phyloP scores from a whole-genome alignment of 192 early-diverging fungal species.

The Mortierella claussenii region DNA sequence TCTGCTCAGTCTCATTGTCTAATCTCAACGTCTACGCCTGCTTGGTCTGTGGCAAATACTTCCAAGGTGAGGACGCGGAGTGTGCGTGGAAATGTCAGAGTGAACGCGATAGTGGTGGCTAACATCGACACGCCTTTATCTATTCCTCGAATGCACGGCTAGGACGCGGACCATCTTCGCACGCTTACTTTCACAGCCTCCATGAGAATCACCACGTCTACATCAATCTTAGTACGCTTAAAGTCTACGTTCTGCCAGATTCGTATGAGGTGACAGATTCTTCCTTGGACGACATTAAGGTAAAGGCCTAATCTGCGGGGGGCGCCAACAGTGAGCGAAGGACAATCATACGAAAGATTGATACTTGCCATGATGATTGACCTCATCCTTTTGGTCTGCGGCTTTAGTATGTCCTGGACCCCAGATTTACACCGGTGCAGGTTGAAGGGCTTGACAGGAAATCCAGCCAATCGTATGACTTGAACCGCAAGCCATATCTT shows the following conservation, averaged over 20 bases:
- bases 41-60: constrained; percentile 96
- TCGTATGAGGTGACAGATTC: constrained; percentile 89
- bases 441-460: constrained; percentile 75
- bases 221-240: constrained; percentile 88
- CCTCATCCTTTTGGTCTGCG: constrained; percentile 1
- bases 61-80: too few species aligned
- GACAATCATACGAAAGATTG: not conserved
- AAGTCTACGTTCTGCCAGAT: constrained; percentile 93
- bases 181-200: constrained; percentile 96
- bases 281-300: constrained; percentile 93
- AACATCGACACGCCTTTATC: not conserved
- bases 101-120: too few species aligned
- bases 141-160: not conserved
- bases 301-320: constrained; percentile 16
- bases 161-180: constrained; percentile 89
- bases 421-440: constrained; percentile 76
- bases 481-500: constrained; percentile 86
- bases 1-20: constrained; percentile 94
- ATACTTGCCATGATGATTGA: not conserved
- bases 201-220: constrained; percentile 97
- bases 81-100: too few species aligned
- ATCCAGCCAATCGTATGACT: constrained; percentile 73
- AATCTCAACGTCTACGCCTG: constrained; percentile 97
- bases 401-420: constrained; percentile 85
- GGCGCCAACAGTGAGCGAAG: too few species aligned